phyloP scores from a whole-genome alignment of 1,139 yeast genomes.

The Sugiyamaella paludigena region DNA sequence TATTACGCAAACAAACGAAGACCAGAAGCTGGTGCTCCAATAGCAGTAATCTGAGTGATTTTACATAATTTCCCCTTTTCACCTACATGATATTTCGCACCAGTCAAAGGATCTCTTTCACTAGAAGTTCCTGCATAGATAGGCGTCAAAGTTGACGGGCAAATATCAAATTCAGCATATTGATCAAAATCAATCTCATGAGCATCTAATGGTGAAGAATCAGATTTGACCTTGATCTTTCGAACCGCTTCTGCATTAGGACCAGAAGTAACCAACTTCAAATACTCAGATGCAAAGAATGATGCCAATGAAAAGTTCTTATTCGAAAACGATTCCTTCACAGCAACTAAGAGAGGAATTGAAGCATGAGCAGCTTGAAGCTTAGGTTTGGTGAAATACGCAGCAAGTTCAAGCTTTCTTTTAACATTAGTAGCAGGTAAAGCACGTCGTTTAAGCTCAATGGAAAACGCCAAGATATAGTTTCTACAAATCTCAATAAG shows the following conservation, averaged over 20 bases:
- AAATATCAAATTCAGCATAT: constrained; percentile 83
- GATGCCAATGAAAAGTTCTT: constrained; percentile 89
- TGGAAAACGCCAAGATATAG: constrained; percentile 85
- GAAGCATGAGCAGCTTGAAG: constrained; percentile 80
- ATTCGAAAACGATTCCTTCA: constrained; percentile 85
- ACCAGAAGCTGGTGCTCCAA: constrained; percentile 97
- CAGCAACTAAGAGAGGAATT: constrained; percentile 91
- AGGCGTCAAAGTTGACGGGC: constrained; percentile 86
- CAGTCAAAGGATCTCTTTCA: constrained; percentile 82
- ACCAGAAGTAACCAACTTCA: constrained; percentile 65
- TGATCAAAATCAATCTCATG: constrained; percentile 91
- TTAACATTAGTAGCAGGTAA: constrained; percentile 75
- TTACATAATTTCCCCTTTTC: constrained; percentile 77
- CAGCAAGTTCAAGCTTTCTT: constrained; percentile 90
- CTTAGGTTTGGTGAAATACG: constrained; percentile 85
- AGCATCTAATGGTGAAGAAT: constrained; percentile 77
- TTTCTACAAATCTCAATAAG: constrained; percentile 76
- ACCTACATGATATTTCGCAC: constrained; percentile 77
- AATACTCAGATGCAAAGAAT: constrained; percentile 80
- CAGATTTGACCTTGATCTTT: constrained; percentile 77
- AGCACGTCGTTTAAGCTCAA: constrained; percentile 84
- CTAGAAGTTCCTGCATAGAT: constrained; percentile 72
- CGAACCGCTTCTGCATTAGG: constrained; percentile 68
- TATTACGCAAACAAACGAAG: constrained; percentile 44
- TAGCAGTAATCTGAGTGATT: constrained; percentile 70